These are phyloP conservation scores for Fusarium continuum DNA, from an alignment of 2,329 filamentous ascomycete species.

Conservation along the genomic window DNA sequence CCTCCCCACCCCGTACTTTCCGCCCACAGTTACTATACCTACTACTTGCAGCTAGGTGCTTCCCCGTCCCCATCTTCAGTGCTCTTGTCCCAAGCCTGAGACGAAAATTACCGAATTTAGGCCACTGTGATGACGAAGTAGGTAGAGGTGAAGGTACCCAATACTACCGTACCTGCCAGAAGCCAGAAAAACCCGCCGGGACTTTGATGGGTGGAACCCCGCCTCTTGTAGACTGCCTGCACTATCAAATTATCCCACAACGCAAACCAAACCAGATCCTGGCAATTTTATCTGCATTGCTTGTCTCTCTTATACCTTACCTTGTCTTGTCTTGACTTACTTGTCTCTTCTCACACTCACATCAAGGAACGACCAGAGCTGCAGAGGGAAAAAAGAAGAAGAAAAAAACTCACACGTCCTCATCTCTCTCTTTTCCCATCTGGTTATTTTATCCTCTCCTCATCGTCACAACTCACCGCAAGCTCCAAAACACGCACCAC, in stretches of 20 bases:
- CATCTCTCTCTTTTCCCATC: background rate
- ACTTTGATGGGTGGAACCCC: constrained; percentile 29
- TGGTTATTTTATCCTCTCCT: background rate
- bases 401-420: constrained; percentile 11
- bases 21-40: background rate
- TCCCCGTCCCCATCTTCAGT: constrained; percentile 1
- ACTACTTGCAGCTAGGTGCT: background rate
- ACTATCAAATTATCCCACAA: constrained; percentile 31
- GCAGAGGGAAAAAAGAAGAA: too few species aligned
- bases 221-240: constrained; percentile 22
- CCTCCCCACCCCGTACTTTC: constrained; percentile 8
- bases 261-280: constrained; percentile 12
- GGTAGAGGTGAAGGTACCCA: too few species aligned
- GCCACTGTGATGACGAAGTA: constrained; percentile 29
- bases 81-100: constrained; percentile 8
- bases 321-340: constrained; percentile 3
- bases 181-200: constrained; percentile 16
- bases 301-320: constrained; percentile 7
- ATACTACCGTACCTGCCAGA: constrained; percentile 10
- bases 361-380: constrained; percentile 17
- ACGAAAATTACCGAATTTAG: constrained; percentile 25
- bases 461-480: constrained; percentile 24
- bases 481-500: constrained; percentile 26
- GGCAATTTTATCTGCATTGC: constrained; percentile 12
- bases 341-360: background rate